Conservation (phyloP, 2,329 filamentous ascomycete genomes). For the Penicillium sp. region DNA sequence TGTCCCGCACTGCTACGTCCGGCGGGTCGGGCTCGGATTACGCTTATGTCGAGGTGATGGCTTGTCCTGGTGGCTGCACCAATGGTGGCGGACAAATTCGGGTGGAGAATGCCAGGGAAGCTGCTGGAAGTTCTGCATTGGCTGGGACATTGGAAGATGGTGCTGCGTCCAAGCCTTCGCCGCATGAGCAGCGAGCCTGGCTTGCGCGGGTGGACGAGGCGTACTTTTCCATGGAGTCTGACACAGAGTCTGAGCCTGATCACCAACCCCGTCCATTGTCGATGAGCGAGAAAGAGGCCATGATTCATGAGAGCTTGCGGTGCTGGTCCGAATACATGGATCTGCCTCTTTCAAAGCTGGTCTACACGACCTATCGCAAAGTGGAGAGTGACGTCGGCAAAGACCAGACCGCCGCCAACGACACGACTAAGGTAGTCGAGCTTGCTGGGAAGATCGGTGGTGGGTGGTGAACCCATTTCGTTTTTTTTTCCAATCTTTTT, state of each 20-base stretch:
- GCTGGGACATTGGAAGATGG: slow-evolving; percentile 30
- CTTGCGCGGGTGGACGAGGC: slow-evolving; percentile 81
- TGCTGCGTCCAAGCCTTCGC: slow-evolving; percentile 62
- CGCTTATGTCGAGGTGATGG: slow-evolving; percentile 98
- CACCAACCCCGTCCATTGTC: slow-evolving; percentile 33
- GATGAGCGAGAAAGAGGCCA: slow-evolving; percentile 32
- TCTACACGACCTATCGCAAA: slow-evolving; percentile 85
- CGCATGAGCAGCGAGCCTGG: slow-evolving; percentile 85
- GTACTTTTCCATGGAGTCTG: slow-evolving; percentile 76
- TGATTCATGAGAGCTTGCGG: slow-evolving; percentile 66
- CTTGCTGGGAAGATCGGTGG: slow-evolving; percentile 89
- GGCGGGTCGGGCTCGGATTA: slow-evolving; percentile 62
- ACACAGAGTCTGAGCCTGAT: slow-evolving; percentile 48
- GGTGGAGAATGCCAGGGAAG: slow-evolving; percentile 69
- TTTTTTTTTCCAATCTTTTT: slow-evolving; percentile 1
- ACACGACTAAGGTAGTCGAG: slow-evolving; percentile 82
- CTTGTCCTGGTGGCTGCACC: slow-evolving; percentile 96
- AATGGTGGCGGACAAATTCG: slow-evolving; percentile 97
- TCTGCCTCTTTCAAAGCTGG: slow-evolving; percentile 71
- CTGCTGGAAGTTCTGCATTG: slow-evolving; percentile 21
- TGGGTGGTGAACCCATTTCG: slow-evolving; percentile 69
- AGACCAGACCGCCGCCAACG: slow-evolving; percentile 58
- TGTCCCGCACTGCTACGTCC: slow-evolving; percentile 38
- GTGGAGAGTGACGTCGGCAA: slow-evolving; percentile 96
- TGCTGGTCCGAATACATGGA: slow-evolving; percentile 77